Evolutionary conservation across 2,329 filamentous ascomycete species (phyloP).

Genomic region (Basipetospora chlamydospora): DNA sequence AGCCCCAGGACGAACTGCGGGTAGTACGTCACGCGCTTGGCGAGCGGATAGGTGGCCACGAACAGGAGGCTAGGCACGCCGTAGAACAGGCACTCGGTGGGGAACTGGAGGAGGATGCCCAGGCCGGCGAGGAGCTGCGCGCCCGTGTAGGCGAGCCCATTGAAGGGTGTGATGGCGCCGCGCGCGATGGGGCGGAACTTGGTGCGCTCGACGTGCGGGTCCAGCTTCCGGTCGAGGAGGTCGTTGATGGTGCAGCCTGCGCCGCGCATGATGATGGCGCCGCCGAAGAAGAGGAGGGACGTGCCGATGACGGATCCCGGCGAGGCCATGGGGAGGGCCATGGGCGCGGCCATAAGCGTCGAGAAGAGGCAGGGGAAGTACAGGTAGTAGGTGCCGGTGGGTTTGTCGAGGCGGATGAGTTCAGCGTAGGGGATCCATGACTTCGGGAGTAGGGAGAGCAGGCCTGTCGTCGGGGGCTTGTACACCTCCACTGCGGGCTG

Average conservation of each 20-base stretch:
- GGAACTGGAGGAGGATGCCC: slow-evolving; percentile 62
- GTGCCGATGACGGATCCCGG: slow-evolving; percentile 50
- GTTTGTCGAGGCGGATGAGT: slow-evolving; percentile 68
- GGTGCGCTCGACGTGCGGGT: slow-evolving; percentile 65
- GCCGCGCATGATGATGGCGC: slow-evolving; percentile 73
- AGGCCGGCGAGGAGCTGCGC: slow-evolving; percentile 60
- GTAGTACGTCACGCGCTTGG: slow-evolving; percentile 77
- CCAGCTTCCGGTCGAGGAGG: slow-evolving; percentile 77
- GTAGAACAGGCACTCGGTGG: slow-evolving; percentile 58
- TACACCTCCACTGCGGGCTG: slow-evolving; percentile 39
- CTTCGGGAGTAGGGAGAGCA: slow-evolving; percentile 54
- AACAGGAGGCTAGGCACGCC: slow-evolving; percentile 60
- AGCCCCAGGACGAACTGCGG: slow-evolving; percentile 72
- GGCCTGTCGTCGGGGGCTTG: slow-evolving; percentile 52
- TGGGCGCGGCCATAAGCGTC: slow-evolving; percentile 62
- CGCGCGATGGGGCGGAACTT: slow-evolving; percentile 68
- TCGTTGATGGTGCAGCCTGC: slow-evolving; percentile 85
- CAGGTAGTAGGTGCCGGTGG: slow-evolving; percentile 69
- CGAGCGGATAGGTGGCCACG: slow-evolving; percentile 64
- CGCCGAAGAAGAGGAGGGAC: slow-evolving; percentile 55
- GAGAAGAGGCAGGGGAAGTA: slow-evolving; percentile 79
- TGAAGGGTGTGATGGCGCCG: slow-evolving; percentile 55
- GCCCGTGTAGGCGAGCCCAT: slow-evolving; percentile 62
- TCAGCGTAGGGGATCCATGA: slow-evolving; percentile 71
- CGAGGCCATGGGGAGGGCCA: slow-evolving; percentile 45